phyloP scores from a whole-genome alignment of 257 asterid genomes.

The Dorcoceras hygrometricum region DNA sequence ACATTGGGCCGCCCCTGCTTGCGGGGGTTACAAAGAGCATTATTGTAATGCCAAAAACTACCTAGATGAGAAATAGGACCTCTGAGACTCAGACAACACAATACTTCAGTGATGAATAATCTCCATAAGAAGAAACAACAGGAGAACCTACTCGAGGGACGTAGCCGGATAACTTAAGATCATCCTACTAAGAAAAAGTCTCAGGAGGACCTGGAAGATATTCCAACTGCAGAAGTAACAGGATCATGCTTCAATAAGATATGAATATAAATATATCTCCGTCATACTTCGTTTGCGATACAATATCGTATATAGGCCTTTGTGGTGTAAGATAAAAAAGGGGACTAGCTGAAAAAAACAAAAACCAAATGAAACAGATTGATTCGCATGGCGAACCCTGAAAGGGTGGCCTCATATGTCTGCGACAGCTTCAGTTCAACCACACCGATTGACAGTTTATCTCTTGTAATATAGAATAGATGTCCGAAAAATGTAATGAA shows the following conservation, averaged over 20 bases:
- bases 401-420: constrained; percentile 14
- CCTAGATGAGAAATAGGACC: not conserved
- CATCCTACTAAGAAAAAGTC: not conserved
- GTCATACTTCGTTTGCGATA: not conserved
- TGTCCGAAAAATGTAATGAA: not conserved
- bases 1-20: too few species aligned
- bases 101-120: not conserved
- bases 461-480: not conserved
- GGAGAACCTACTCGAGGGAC: not conserved
- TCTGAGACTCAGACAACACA: not conserved
- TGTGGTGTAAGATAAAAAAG: not conserved
- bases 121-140: not conserved
- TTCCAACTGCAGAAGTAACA: not conserved
- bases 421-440: constrained; percentile 9
- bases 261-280: not conserved
- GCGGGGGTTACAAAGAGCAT: not conserved
- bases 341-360: not conserved
- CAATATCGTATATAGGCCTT: not conserved
- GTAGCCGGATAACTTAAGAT: not conserved
- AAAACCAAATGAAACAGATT: constrained; percentile 2
- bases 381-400: constrained; percentile 8
- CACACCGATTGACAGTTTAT: constrained; percentile 11
- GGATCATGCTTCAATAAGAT: too few species aligned
- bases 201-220: not conserved
- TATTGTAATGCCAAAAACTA: not conserved